phyloP scores from a whole-genome alignment of 1,139 yeast species.

The Candida gigantensis region DNA sequence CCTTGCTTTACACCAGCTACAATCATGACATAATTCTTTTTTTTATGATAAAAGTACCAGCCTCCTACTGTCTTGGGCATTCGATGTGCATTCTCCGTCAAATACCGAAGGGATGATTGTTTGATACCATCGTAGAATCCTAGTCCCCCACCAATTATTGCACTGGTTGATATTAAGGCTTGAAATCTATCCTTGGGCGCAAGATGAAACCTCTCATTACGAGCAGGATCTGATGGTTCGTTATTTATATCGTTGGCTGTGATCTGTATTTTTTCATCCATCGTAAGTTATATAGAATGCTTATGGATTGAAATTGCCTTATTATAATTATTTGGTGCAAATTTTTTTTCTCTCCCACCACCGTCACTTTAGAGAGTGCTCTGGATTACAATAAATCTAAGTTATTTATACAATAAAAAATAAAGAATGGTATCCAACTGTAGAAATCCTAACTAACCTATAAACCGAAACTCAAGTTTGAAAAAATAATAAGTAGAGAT shows the following conservation, averaged over 20 bases:
- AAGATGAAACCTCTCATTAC: slow-evolving; percentile 44
- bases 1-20: slow-evolving; percentile 53
- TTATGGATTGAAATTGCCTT: no score
- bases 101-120: slow-evolving; percentile 56
- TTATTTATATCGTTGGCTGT: slow-evolving; percentile 4
- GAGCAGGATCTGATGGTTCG: slow-evolving; percentile 17
- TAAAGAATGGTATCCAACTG: no score
- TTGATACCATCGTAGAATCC: slow-evolving; percentile 69
- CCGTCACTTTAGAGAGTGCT: slow-evolving; percentile 1
- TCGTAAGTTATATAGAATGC: slow-evolving; percentile 1
- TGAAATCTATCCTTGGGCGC: slow-evolving; percentile 37
- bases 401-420: not conserved
- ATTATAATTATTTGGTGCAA: no score
- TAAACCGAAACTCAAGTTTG: no score
- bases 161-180: slow-evolving; percentile 38
- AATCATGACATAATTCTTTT: slow-evolving; percentile 76
- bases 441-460: no score
- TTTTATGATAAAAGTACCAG: slow-evolving; percentile 87
- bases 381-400: not conserved
- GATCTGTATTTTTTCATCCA: slow-evolving; percentile 7
- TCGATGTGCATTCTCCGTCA: slow-evolving; percentile 83
- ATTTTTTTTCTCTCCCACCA: not conserved
- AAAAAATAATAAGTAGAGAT: no score
- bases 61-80: slow-evolving; percentile 79
- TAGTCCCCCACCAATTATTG: slow-evolving; percentile 56